A percentile compares a stretch with the other conserved stretches of the same genome.
Conservation (phyloP, 2,329 filamentous ascomycete genomes). For the Apiospora arundinis region DNA sequence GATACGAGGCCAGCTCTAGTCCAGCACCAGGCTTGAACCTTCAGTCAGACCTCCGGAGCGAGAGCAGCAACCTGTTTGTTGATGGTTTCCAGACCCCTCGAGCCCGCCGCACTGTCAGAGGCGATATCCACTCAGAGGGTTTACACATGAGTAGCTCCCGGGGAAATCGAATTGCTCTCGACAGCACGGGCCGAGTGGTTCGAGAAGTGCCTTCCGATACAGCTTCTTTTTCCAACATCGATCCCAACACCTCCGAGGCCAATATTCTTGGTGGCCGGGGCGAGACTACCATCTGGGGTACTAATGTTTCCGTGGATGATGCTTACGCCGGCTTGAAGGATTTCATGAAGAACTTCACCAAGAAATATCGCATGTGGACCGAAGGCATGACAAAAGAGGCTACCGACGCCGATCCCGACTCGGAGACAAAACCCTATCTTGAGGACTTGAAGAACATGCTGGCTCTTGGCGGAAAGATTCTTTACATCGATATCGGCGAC, state of each 20-base stretch:
- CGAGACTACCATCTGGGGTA: conserved; percentile 92
- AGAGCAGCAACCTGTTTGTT: conserved; percentile 88
- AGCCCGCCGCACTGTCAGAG: conserved; percentile 68
- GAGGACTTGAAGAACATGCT: conserved; percentile 91
- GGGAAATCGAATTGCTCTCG: conserved; percentile 62
- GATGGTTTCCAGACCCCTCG: conserved; percentile 62
- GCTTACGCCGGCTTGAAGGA: conserved; percentile 88
- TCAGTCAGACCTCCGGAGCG: conserved; percentile 77
- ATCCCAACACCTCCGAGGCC: conserved; percentile 91
- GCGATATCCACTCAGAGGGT: conserved; percentile 86
- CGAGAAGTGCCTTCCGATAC: conserved; percentile 65
- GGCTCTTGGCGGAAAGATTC: conserved; percentile 78
- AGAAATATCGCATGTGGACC: conserved; percentile 91
- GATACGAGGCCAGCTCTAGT: conserved; percentile 89
- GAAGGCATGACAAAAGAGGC: conserved; percentile 84
- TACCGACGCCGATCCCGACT: conserved; percentile 71
- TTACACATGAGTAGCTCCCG: conserved; percentile 61
- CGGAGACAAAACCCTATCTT: conserved; percentile 82
- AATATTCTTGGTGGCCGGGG: conserved; percentile 83
- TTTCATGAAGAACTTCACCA: conserved; percentile 89
- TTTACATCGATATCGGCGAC: conserved; percentile 89
- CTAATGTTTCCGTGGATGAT: conserved; percentile 92
- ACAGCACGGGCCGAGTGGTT: conserved; percentile 64
- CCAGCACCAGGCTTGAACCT: conserved; percentile 69
- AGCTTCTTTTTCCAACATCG: conserved; percentile 64